Base-by-base conservation (phyloP, 106 monocot species). In the Amphibolis antarctica region DNA sequence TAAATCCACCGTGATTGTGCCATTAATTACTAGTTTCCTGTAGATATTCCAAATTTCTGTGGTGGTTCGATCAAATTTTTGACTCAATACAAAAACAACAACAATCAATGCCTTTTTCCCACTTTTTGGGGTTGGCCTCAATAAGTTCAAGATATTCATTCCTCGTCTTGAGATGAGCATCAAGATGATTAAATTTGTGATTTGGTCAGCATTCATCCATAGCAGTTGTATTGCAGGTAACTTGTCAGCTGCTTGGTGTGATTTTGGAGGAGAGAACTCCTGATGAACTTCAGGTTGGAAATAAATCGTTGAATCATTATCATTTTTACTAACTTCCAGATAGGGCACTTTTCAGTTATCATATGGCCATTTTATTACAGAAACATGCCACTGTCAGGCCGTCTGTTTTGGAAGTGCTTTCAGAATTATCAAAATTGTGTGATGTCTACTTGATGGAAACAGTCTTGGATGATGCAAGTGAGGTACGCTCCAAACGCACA, bases 401-500 rank as follows among this genome's bases (percentile, higher is more conserved):
- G 21, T 68, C 90, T 64, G 83, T 71, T 22, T 71, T 87, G 36
- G 84, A 98, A 78, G 69, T 87, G 54, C 66, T 98, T 28, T 70
- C 56, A 20, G 90, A 98, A 69, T 78, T 98, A 46, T 21, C 71
- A 24, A 86, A 80, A 75, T 60, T 42, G 57, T 86, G 84, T 61
- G 96, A 98, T 68, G 30, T 98, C 36, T 98, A 98, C 74, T 68
- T 98, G 54, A 98, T 98, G 96, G 96, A 98, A 71, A 98, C 76
- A 46, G 78, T 90, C 57, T 66, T 74, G 64, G 96, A 98, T 75
- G 90, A 90, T 82, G 84, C 84, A 64, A 87, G 77, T 66, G 90
- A 90, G 90, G 96, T 98, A 63, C 52, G 55, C 7, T 15, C 28
- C 9, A 20, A 20, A 18, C 1, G 11, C 25, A 26, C 1, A 13